Evolutionary conservation across 768 basidiomycete species (phyloP).

Genomic region (Pleurotus ostreatus): DNA sequence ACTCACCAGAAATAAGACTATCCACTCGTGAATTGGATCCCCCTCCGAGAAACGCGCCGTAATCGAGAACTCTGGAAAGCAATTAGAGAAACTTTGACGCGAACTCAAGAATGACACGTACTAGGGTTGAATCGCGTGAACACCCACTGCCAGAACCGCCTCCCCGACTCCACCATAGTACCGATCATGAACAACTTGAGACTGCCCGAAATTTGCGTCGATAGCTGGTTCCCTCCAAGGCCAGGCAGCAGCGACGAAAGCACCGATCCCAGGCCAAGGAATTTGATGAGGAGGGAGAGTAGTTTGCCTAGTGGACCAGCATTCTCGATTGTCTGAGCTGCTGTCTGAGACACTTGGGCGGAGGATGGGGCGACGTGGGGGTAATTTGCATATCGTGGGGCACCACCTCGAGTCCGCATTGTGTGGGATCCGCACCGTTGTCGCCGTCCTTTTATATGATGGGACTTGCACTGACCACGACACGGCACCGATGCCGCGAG

Average conservation of each 20-base stretch:
- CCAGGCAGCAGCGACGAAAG: background rate
- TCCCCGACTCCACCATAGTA: conserved; percentile 9
- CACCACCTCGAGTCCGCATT: no score
- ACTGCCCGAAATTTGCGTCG: conserved; percentile 7
- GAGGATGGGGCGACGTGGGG: no score
- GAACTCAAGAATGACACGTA: conserved; percentile 15
- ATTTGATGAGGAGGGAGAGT: background rate
- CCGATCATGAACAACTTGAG: conserved; percentile 8
- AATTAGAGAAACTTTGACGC: background rate
- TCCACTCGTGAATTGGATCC: conserved; percentile 47
- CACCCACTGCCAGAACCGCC: conserved; percentile 20
- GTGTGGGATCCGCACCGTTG: no score
- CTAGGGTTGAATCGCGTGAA: conserved; percentile 33
- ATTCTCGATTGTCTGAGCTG: no score
- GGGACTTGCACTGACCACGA: no score
- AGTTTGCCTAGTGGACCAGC: no score
- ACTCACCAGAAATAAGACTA: conserved; percentile 37
- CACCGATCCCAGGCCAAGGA: background rate
- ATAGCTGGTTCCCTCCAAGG: background rate
- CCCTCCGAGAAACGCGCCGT: conserved; percentile 41
- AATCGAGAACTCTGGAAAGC: conserved; percentile 33
- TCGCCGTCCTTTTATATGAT: no score
- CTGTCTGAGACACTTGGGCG: no score
- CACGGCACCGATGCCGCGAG: no score
- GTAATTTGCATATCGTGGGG: no score